phyloP scores from a whole-genome alignment of 352 stramenopile species.

The Phytophthora vignae region DNA sequence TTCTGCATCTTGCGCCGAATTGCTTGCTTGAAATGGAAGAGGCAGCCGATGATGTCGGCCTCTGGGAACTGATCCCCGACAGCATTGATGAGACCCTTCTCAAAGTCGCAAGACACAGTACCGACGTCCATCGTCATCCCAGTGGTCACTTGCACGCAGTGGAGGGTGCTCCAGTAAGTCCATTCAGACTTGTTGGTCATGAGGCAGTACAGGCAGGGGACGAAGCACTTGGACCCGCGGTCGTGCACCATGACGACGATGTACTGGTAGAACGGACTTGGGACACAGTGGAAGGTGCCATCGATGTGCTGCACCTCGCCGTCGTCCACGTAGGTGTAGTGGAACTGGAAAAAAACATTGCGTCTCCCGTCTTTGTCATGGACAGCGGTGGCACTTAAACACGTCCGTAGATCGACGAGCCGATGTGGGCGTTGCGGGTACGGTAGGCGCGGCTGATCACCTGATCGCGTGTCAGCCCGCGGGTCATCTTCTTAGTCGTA shows the following conservation, averaged over 20 bases:
- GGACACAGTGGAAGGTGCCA: no score
- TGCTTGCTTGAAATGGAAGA: constrained; percentile 40
- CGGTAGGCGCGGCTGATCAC: constrained; percentile 79
- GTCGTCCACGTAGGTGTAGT: constrained; percentile 25
- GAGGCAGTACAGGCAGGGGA: no score
- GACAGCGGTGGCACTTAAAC: constrained; percentile 25
- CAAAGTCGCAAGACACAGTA: constrained; percentile 31
- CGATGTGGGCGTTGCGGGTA: constrained; percentile 17
- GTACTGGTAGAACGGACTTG: no score
- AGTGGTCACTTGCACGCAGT: no score
- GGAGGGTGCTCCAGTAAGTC: no score
- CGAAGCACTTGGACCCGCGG: no score
- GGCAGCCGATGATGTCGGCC: no score
- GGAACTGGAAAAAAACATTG: constrained; percentile 34
- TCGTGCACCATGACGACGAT: no score
- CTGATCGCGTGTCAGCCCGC: constrained; percentile 55
- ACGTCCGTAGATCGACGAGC: constrained; percentile 22
- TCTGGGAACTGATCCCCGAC: constrained; percentile 21
- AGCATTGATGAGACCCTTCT: constrained; percentile 23
- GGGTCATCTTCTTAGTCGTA: no score
- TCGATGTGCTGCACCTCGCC: constrained; percentile 18
- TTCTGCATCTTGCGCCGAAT: constrained; percentile 2
- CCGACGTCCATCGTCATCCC: constrained; percentile 13
- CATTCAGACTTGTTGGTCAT: no score
- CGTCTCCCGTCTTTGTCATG: constrained; percentile 7